Evolutionary conservation across 2,329 filamentous ascomycete species (phyloP).

Genomic region (Xylaria sp.): DNA sequence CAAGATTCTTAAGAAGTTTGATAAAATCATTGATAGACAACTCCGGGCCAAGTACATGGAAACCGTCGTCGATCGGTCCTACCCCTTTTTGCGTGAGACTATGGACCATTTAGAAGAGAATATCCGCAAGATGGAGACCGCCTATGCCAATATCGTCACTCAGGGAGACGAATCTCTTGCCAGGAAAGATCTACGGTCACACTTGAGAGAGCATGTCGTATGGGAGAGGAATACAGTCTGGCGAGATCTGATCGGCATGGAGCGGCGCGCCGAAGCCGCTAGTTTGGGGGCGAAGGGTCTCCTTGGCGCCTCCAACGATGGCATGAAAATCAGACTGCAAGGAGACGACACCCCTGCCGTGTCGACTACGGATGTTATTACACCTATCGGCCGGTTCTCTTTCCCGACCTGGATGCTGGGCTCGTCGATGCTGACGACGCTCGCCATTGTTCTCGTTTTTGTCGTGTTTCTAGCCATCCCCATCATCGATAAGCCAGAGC

Average conservation of each 20-base stretch:
- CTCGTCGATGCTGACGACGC: constrained; percentile 77
- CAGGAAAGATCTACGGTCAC: constrained; percentile 83
- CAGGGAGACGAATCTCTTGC: constrained; percentile 78
- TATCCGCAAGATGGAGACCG: constrained; percentile 75
- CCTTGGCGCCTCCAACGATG: constrained; percentile 75
- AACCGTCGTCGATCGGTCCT: constrained; percentile 74
- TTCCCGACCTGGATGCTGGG: constrained; percentile 85
- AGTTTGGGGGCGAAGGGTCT: constrained; percentile 87
- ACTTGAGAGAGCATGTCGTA: constrained; percentile 94
- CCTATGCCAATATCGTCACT: constrained; percentile 83
- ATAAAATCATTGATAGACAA: constrained; percentile 89
- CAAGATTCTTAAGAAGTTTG: constrained; percentile 97
- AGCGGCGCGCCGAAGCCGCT: constrained; percentile 91
- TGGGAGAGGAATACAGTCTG: constrained; percentile 99
- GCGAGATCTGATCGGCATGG: constrained; percentile 98
- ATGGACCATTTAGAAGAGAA: constrained; percentile 72
- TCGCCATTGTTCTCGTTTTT: constrained; percentile 76
- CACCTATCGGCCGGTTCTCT: constrained; percentile 77
- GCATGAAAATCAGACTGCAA: constrained; percentile 73
- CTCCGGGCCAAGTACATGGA: constrained; percentile 80
- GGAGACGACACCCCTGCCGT: constrained; percentile 76
- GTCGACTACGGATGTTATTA: constrained; percentile 71
- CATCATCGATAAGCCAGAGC: constrained; percentile 84
- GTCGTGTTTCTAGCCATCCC: constrained; percentile 74
- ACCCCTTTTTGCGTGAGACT: constrained; percentile 79